Evolutionary conservation across 2,329 filamentous ascomycete species (phyloP), one percentile per base, ranked within the genome.

Genomic region (Bipolaris oryzae): DNA sequence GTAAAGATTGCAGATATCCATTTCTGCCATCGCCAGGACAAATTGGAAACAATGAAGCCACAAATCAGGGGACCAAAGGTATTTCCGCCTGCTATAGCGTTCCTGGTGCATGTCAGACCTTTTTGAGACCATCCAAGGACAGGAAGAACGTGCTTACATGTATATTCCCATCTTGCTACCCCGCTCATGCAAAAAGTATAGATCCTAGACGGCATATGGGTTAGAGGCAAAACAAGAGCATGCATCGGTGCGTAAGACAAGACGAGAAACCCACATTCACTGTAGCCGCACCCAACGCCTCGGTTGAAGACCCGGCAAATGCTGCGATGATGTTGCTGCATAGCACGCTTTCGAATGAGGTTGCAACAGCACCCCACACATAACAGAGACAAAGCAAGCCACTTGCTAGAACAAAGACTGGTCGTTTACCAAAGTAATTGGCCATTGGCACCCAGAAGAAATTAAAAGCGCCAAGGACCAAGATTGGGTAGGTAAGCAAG

Each of bases 401-500:
- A 3, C 74, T 75, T 3, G 77, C 75, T 45, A 79, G 61, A 34
- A 82, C 76, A 55, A 82, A 82, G 2, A 81, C 72, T 1, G 80
- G 80, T 5, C 81, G 70, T 60, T 82, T 78, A 10, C 81, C 81
- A 52, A 81, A 78, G 54, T 78, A 79, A 21, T 78, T 80, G 50
- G 79, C 76, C 9, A 82, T 60, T 13, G 81, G 81, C 5, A 82
- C 79, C 80, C 80, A 82, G 63, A 82, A 74, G 72, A 83, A 83
- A 61, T 83, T 84, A 66, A 80, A 81, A 28, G 80, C 76, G 1
- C 81, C 80, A 2, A 83, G 76, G 1, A 81, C 76, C 3, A 83
- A 68, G 58, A 83, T 80, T 1, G 75, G 75, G 66, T 73, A 78
- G 11, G 76, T 62, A 1, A 78, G 69, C 1, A 78, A 60, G 20